phyloP scores from a whole-genome alignment of 345 rosid genomes.

The Aethionema arabicum region DNA sequence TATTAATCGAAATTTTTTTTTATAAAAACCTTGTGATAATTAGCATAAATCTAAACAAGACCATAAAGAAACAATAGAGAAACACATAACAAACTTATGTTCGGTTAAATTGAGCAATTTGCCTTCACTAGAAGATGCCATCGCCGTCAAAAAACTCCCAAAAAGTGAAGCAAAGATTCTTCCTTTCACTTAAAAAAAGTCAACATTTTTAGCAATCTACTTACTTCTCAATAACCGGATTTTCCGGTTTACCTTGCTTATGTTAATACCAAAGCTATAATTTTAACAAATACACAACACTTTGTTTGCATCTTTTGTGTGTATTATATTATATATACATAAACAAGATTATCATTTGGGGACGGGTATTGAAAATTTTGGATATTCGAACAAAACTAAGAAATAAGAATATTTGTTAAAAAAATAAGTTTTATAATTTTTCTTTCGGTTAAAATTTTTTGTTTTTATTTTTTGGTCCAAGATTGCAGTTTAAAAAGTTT shows the following conservation, averaged over 20 bases:
- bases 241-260: constrained; percentile 10
- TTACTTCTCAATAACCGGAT: constrained; percentile 13
- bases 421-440: no score
- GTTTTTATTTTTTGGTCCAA: no score
- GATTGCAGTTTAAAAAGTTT: no score
- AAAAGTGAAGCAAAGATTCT: constrained; percentile 34
- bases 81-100: constrained; percentile 19
- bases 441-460: no score
- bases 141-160: constrained; percentile 16
- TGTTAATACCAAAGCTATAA: constrained; percentile 25
- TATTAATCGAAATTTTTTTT: not conserved
- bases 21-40: not conserved
- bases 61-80: constrained; percentile 20
- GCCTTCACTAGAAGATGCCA: constrained; percentile 22
- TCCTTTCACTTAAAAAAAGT: constrained; percentile 3
- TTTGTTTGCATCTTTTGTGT: constrained; percentile 11
- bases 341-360: no score
- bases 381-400: no score
- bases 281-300: constrained; percentile 7
- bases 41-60: constrained; percentile 23
- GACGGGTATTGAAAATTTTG: no score
- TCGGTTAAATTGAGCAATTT: constrained; percentile 21
- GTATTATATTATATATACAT: no score
- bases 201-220: constrained; percentile 19
- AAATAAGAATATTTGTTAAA: no score